Conservation (phyloP, 148 eudicot genomes). For the Arbutus unedo region DNA sequence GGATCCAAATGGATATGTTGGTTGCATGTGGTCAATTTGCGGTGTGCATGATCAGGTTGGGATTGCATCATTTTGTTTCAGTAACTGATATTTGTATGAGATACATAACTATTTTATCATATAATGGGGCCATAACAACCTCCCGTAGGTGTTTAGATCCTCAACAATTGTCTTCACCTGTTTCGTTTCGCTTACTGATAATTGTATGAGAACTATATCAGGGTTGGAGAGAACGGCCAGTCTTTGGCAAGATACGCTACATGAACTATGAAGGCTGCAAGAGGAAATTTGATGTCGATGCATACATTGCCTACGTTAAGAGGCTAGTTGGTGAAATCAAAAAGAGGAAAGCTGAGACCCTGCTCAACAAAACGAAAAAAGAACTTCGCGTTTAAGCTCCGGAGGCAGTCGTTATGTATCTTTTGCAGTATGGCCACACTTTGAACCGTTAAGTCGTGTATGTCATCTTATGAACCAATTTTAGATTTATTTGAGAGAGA, state of each 20-base stretch:
- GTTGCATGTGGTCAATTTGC: conserved; percentile 99
- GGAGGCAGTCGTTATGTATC: not conserved
- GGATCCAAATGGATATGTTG: conserved; percentile 97
- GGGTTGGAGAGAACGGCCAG: conserved; percentile 93
- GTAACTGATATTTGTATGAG: not conserved
- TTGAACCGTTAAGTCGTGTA: not conserved
- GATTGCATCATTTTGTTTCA: not conserved
- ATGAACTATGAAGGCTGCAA: conserved; percentile 98
- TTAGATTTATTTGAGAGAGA: not conserved
- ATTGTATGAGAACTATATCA: conserved; percentile 16
- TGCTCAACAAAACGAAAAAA: conserved; percentile 32
- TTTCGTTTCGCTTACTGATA: not conserved
- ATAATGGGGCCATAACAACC: not conserved
- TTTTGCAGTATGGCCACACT: not conserved
- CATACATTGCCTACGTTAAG: conserved; percentile 75
- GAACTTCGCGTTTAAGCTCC: conserved; percentile 18
- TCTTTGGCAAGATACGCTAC: conserved; percentile 92
- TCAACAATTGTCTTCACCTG: not conserved
- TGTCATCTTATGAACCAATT: no score
- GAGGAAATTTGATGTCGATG: conserved; percentile 89
- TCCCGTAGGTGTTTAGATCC: not conserved
- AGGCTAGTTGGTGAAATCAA: conserved; percentile 66
- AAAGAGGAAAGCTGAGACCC: conserved; percentile 72
- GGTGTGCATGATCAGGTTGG: conserved; percentile 96
- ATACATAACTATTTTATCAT: not conserved